A percentile compares a stretch with the other conserved stretches of the same genome.
Conservation (phyloP, 2,329 filamentous ascomycete species). For the Sporothrix sp. region DNA sequence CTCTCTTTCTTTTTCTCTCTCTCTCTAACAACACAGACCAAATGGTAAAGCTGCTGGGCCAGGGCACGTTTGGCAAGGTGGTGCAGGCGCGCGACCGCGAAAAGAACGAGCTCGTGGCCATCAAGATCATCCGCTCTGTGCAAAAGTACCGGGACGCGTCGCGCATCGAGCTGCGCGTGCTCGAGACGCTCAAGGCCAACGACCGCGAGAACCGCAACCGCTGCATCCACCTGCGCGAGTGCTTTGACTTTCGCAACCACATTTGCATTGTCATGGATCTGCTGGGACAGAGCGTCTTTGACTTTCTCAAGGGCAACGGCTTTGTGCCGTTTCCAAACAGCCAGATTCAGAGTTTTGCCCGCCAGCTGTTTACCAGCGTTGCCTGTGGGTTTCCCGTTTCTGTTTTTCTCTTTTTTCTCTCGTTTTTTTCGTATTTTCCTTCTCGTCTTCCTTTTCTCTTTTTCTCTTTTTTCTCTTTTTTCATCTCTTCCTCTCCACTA, state of each 20-base stretch:
- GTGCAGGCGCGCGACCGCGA: conserved; percentile 80
- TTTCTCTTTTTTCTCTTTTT: too few relatives aligned
- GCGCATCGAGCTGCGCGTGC: conserved; percentile 83
- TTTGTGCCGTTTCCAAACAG: conserved; percentile 98
- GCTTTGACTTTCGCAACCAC: conserved; percentile 93
- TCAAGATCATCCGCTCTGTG: conserved; percentile 97
- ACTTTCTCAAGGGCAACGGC: conserved; percentile 89
- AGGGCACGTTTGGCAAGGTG: conserved; percentile 97
- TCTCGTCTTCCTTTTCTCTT: too few relatives aligned
- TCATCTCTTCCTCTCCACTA: background rate
- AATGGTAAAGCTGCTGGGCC: conserved; percentile 80
- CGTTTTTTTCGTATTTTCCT: background rate
- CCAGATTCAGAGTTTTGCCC: conserved; percentile 93
- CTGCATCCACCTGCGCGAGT: conserved; percentile 92
- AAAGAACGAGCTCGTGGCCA: conserved; percentile 70
- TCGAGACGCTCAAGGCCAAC: conserved; percentile 85
- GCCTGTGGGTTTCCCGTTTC: conserved; percentile 60
- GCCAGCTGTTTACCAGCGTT: conserved; percentile 94
- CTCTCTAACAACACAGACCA: conserved; percentile 62
- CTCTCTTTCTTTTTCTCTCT: conserved; percentile 18
- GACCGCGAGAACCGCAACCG: conserved; percentile 87
- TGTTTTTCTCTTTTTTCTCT: background rate
- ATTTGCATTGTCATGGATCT: conserved; percentile 77
- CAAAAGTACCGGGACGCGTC: conserved; percentile 97
- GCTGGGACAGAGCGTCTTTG: conserved; percentile 92